phyloP scores from a whole-genome alignment of 2,329 filamentous ascomycete species.

The Diaporthe vexans region DNA sequence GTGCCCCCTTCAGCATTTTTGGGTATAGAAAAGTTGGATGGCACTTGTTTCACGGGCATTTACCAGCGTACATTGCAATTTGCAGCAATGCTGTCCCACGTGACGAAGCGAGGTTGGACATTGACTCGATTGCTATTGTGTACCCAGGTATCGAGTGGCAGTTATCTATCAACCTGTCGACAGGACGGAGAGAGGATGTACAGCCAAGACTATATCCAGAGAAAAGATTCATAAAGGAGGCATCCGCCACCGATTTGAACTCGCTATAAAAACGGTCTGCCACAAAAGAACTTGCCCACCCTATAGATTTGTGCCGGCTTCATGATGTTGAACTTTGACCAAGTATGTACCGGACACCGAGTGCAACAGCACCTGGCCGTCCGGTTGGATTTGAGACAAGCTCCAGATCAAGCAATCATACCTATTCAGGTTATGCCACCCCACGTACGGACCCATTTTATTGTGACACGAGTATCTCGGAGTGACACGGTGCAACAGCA shows the following conservation, averaged over 20 bases:
- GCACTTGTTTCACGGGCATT: neutral
- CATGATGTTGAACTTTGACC: too few relatives aligned
- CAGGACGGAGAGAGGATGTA: neutral
- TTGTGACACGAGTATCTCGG: neutral
- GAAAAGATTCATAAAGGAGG: neutral
- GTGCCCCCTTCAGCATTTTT: neutral
- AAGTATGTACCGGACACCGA: too few relatives aligned
- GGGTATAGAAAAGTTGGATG: neutral
- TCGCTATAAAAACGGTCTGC: neutral
- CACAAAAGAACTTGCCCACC: too few relatives aligned
- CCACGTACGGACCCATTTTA: neutral
- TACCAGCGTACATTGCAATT: neutral
- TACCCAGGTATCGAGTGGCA: neutral
- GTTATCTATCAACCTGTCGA: too few relatives aligned
- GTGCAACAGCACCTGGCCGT: neutral
- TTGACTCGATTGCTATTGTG: neutral
- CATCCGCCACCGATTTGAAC: neutral
- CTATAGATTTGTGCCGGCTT: too few relatives aligned
- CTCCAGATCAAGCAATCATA: neutral
- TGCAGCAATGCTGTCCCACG: conserved; percentile 23
- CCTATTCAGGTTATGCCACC: neutral
- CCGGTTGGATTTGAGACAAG: neutral
- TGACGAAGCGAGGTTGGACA: conserved; percentile 16
- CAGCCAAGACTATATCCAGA: neutral
- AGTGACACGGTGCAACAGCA: neutral